Conservation (phyloP, 2,329 filamentous ascomycete species). For the Akanthomyces dipterigenus region DNA sequence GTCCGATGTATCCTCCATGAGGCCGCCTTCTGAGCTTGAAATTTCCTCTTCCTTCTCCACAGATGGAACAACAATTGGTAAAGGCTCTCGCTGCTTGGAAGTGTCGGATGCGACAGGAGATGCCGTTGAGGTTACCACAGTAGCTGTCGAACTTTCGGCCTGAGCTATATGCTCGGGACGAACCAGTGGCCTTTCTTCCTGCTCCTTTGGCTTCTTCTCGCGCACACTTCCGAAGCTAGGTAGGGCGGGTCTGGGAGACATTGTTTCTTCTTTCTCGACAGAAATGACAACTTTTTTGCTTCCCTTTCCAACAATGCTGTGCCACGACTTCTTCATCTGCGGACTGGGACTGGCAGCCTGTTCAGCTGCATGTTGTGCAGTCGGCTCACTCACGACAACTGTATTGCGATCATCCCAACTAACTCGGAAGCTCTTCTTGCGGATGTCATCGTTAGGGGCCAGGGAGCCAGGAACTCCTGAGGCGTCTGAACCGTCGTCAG, state of each 20-base stretch:
- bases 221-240: conserved; percentile 71
- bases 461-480: conserved; percentile 25
- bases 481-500: conserved; percentile 41
- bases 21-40: conserved; percentile 26
- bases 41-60: conserved; percentile 59
- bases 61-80: conserved; percentile 65
- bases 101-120: conserved; percentile 17
- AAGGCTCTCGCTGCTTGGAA: conserved; percentile 39
- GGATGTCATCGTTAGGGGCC: conserved; percentile 31
- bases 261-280: conserved; percentile 57
- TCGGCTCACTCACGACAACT: conserved; percentile 45
- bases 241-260: conserved; percentile 67
- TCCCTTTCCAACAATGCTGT: conserved; percentile 37
- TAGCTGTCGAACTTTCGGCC: background rate
- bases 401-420: conserved; percentile 71
- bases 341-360: conserved; percentile 30
- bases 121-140: conserved; percentile 6
- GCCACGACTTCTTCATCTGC: conserved; percentile 43
- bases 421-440: conserved; percentile 63
- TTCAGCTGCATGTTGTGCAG: conserved; percentile 29
- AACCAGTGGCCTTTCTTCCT: conserved; percentile 51
- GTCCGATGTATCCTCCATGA: conserved; percentile 14
- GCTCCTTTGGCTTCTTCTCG: conserved; percentile 49
- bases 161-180: conserved; percentile 39
- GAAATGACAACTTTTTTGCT: conserved; percentile 43